Conservation (phyloP, 2,329 filamentous ascomycete genomes). For the Xylariaceae sp. region DNA sequence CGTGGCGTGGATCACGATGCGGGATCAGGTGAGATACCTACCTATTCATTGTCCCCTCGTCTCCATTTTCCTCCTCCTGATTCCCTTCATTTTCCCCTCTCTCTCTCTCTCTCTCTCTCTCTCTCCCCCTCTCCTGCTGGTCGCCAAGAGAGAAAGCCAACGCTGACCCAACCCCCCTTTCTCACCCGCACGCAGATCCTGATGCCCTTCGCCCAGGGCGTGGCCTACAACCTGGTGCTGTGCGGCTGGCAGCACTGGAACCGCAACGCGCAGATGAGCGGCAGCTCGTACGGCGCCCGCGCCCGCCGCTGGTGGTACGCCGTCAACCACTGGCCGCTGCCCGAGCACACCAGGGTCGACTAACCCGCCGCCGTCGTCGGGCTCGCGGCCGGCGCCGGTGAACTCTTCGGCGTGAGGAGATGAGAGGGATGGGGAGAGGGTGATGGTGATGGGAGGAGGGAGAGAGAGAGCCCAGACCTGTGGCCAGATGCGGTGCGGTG, state of each 20-base stretch:
- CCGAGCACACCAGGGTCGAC: slow-evolving; percentile 25
- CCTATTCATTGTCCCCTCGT: no score
- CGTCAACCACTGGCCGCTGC: slow-evolving; percentile 83
- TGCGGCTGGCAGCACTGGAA: slow-evolving; percentile 92
- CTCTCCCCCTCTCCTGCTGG: no score
- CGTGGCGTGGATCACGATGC: slow-evolving; percentile 73
- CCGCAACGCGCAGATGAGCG: slow-evolving; percentile 65
- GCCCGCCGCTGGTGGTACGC: slow-evolving; percentile 90
- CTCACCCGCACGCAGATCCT: slow-evolving; percentile 60
- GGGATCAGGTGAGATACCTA: slow-evolving; percentile 76
- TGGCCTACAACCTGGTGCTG: slow-evolving; percentile 79
- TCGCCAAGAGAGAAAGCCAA: no score
- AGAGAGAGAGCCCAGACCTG: neutral
- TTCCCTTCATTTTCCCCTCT: no score
- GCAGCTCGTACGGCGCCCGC: slow-evolving; percentile 67
- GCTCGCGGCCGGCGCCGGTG: slow-evolving; percentile 2
- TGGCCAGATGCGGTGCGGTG: no score
- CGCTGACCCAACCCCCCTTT: neutral
- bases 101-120: no score
- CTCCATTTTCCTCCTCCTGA: no score
- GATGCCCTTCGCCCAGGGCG: slow-evolving; percentile 79
- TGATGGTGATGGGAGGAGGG: neutral
- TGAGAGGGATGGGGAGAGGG: no score
- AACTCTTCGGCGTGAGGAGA: slow-evolving; percentile 1
- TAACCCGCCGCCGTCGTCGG: no score